Evolutionary conservation across 306 rosid species (phyloP).

Genomic region (Albizia julibrissin): DNA sequence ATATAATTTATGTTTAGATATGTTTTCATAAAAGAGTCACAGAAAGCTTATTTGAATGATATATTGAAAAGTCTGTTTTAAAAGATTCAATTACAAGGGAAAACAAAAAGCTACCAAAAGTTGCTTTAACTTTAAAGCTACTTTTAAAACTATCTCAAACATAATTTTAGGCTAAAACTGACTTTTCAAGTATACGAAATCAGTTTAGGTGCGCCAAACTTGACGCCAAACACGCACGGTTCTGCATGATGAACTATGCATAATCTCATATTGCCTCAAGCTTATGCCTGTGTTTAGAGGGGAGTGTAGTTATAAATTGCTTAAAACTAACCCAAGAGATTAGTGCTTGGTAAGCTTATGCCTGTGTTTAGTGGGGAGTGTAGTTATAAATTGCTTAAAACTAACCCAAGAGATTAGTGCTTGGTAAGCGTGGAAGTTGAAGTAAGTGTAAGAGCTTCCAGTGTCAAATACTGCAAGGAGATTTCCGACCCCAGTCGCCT

Average conservation of each 20-base stretch:
- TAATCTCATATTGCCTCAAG: not conserved
- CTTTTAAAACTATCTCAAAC: not conserved
- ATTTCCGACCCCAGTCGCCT: conserved; percentile 52
- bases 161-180: not conserved
- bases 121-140: no score
- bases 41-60: no score
- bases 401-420: conserved; percentile 63
- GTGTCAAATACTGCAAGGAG: conserved; percentile 68
- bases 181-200: no score
- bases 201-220: not conserved
- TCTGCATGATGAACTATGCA: not conserved
- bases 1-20: not conserved
- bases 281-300: not conserved
- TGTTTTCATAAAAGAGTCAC: no score
- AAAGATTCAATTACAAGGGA: no score
- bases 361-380: not conserved
- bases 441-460: conserved; percentile 86
- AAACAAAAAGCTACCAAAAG: not conserved
- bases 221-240: not conserved
- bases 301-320: not conserved
- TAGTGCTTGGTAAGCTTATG: conserved; percentile 58
- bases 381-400: conserved; percentile 13
- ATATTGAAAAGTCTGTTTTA: not conserved
- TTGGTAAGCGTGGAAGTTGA: conserved; percentile 68
- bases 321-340: conserved; percentile 59